Evolutionary conservation across 1,284 basidiomycete genomes (phyloP).

Genomic region (Leccinum cinnamomeum): DNA sequence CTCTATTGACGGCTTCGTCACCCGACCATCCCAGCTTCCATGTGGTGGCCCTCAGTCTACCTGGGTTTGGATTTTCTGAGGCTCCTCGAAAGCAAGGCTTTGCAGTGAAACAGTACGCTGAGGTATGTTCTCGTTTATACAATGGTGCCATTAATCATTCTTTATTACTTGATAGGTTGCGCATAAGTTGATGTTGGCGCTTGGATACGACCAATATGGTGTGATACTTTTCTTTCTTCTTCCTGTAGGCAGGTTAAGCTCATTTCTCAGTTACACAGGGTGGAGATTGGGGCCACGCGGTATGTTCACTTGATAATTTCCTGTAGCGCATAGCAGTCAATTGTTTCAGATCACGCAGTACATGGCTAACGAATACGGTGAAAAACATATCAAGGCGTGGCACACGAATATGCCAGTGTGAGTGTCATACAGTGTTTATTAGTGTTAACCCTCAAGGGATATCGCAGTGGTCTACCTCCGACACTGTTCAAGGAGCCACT

Average conservation of each 20-base stretch:
- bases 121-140: conserved; percentile 29
- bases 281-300: conserved; percentile 51
- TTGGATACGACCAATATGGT: too few species aligned
- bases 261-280: conserved; percentile 47
- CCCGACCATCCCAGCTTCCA: conserved; percentile 55
- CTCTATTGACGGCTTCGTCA: conserved; percentile 44
- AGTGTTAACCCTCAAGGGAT: background rate
- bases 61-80: conserved; percentile 57
- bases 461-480: conserved; percentile 30
- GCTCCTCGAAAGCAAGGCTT: conserved; percentile 42
- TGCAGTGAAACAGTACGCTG: conserved; percentile 38
- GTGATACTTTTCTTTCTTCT: too few species aligned
- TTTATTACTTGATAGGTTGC: too few species aligned
- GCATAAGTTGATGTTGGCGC: too few species aligned
- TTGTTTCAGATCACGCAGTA: conserved; percentile 39
- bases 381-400: conserved; percentile 43
- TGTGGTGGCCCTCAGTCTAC: conserved; percentile 54
- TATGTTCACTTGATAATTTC: conserved; percentile 22
- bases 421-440: conserved; percentile 7
- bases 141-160: too few species aligned
- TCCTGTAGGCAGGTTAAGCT: background rate
- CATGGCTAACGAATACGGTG: conserved; percentile 43
- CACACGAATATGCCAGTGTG: conserved; percentile 47
- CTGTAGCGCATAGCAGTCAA: background rate
- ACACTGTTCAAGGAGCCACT: conserved; percentile 30